These are phyloP conservation scores for Boletus vinaceobasis DNA, from an alignment of 768 basidiomycete species.

Conservation along the genomic window DNA sequence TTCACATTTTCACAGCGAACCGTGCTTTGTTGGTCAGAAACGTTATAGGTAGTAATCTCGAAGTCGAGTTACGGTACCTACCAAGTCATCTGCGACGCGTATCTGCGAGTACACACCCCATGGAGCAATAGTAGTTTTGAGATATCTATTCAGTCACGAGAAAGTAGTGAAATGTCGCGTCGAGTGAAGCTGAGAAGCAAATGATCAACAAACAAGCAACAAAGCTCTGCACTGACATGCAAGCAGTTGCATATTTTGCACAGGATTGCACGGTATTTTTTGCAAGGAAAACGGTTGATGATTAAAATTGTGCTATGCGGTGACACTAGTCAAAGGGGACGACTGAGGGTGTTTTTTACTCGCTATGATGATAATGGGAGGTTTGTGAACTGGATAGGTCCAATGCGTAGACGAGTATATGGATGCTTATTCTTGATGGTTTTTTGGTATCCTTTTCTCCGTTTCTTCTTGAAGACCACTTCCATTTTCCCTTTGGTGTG, in stretches of 20 bases:
- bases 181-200: not conserved
- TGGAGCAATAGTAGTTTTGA: not conserved
- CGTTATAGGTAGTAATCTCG: not conserved
- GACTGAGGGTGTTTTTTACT: not conserved
- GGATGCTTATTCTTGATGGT: conserved; percentile 92
- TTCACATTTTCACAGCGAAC: not conserved
- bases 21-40: too few relatives aligned
- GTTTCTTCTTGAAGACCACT: conserved; percentile 91
- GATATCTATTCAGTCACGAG: not conserved
- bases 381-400: conserved; percentile 60
- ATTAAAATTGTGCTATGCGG: conserved; percentile 2
- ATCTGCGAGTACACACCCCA: not conserved
- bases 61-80: not conserved
- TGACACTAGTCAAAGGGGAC: not conserved
- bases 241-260: not conserved
- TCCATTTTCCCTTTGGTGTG: conserved; percentile 96
- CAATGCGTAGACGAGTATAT: conserved; percentile 92
- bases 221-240: not conserved
- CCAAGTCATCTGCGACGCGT: not conserved
- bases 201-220: not conserved
- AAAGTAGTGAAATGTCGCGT: too few relatives aligned
- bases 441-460: conserved; percentile 96
- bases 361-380: conserved; percentile 28
- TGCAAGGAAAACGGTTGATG: not conserved
- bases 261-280: not conserved